These are phyloP conservation scores for Rhodotorula kratochvilovae DNA, from an alignment of 768 basidiomycete genomes.

Conservation along the genomic window DNA sequence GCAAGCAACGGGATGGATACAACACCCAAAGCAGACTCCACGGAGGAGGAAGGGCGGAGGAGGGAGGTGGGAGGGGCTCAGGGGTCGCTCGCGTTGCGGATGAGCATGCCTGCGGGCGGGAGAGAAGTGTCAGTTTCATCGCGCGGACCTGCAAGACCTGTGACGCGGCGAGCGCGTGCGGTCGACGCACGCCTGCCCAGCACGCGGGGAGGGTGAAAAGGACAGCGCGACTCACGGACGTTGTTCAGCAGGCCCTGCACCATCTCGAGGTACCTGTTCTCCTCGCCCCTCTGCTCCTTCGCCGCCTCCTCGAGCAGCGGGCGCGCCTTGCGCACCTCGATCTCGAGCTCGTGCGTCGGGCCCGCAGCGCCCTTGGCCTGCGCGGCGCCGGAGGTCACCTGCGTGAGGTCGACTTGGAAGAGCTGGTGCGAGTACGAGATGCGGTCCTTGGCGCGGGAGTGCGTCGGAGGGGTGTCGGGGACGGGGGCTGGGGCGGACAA, in stretches of 20 bases:
- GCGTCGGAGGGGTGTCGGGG: constrained; percentile 21
- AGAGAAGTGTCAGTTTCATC: neutral
- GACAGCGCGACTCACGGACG: constrained; percentile 52
- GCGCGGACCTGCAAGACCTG: no score
- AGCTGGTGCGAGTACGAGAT: constrained; percentile 91
- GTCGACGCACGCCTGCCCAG: no score
- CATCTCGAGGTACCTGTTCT: constrained; percentile 78
- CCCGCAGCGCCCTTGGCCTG: neutral
- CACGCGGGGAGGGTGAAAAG: neutral
- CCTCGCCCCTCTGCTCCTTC: constrained; percentile 60
- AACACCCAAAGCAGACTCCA: no score
- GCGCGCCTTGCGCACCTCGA: constrained; percentile 70
- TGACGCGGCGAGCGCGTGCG: no score
- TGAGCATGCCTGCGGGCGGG: constrained; percentile 28
- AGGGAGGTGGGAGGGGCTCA: neutral
- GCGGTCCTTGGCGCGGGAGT: constrained; percentile 68
- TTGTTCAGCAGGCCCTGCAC: constrained; percentile 91
- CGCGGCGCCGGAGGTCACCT: constrained; percentile 58
- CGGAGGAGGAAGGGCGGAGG: no score
- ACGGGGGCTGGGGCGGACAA: constrained; percentile 6
- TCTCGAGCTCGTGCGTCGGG: constrained; percentile 73
- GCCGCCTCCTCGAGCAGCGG: constrained; percentile 67
- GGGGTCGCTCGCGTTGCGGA: constrained; percentile 35
- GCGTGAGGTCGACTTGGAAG: constrained; percentile 87
- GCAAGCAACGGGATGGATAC: no score